phyloP scores from a whole-genome alignment of 352 stramenopile genomes.

The Globisporangium acanthophoron region DNA sequence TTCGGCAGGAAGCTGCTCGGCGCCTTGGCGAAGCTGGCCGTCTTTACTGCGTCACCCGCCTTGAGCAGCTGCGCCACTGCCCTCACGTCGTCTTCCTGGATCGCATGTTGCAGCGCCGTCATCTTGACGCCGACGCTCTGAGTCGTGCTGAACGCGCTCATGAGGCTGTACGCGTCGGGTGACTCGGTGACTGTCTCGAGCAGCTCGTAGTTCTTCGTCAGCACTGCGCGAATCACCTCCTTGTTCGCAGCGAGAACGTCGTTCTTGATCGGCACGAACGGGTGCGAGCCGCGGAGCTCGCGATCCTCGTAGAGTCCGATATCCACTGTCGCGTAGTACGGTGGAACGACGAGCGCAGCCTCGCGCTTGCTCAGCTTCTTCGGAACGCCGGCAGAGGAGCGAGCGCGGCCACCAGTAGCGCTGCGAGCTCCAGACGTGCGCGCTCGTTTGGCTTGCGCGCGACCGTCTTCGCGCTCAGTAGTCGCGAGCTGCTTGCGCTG shows the following conservation, averaged over 20 bases:
- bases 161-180: slow-evolving; percentile 28
- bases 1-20: slow-evolving; percentile 50
- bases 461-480: not conserved
- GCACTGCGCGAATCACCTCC: slow-evolving; percentile 65
- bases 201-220: slow-evolving; percentile 64
- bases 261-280: slow-evolving; percentile 27
- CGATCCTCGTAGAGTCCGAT: slow-evolving; percentile 46
- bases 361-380: slow-evolving; percentile 25
- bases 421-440: not conserved
- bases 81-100: slow-evolving; percentile 53
- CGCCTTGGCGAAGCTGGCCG: slow-evolving; percentile 26
- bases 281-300: slow-evolving; percentile 50
- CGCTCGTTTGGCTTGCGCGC: not conserved
- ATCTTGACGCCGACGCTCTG: slow-evolving; percentile 39
- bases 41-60: slow-evolving; percentile 29
- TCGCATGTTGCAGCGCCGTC: slow-evolving; percentile 54
- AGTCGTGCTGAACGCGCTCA: slow-evolving; percentile 44
- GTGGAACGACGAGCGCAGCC: slow-evolving; percentile 39
- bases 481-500: slow-evolving; percentile 4
- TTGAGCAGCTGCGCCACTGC: slow-evolving; percentile 39
- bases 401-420: not conserved
- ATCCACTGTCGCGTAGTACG: slow-evolving; percentile 39
- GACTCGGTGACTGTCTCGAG: slow-evolving; percentile 55
- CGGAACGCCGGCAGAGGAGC: slow-evolving; percentile 5
- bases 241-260: slow-evolving; percentile 46